Conservation (phyloP, 768 basidiomycete genomes). For the Suillus subalutaceus region DNA sequence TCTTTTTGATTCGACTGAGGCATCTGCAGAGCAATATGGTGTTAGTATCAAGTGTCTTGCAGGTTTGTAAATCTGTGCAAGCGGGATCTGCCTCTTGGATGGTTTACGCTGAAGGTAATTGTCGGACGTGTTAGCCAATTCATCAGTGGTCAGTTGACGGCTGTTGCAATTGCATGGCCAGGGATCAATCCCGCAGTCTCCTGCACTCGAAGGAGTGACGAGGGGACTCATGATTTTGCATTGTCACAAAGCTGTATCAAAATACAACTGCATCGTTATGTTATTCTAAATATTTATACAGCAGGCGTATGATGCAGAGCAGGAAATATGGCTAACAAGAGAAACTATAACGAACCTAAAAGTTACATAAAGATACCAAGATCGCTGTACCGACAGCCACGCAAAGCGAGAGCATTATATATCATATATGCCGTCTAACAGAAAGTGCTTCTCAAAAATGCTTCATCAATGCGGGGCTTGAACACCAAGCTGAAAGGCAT, state of each 20-base stretch:
- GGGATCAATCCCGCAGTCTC: not conserved
- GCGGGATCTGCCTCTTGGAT: not conserved
- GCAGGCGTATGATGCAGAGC: not conserved
- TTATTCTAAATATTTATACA: not conserved
- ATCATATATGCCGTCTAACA: not conserved
- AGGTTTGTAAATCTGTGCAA: not conserved
- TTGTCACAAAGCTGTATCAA: not conserved
- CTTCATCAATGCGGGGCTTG: slow-evolving; percentile 43
- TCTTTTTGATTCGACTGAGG: not conserved
- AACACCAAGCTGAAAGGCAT: slow-evolving; percentile 60
- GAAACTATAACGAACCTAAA: no score
- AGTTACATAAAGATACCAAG: not conserved
- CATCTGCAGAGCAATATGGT: not conserved
- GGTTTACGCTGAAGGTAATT: not conserved
- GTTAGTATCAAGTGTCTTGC: not conserved
- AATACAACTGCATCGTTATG: not conserved
- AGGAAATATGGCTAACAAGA: not conserved
- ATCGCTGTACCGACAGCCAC: not conserved
- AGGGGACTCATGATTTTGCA: not conserved
- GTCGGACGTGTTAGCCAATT: not conserved
- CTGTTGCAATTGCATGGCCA: not conserved
- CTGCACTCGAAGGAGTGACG: not conserved
- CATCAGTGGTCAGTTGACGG: not conserved
- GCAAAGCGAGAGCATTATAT: not conserved
- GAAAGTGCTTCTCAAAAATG: slow-evolving; percentile 9